phyloP scores from a whole-genome alignment of 2,329 filamentous ascomycete species.

The Arachnopeziza araneosa region DNA sequence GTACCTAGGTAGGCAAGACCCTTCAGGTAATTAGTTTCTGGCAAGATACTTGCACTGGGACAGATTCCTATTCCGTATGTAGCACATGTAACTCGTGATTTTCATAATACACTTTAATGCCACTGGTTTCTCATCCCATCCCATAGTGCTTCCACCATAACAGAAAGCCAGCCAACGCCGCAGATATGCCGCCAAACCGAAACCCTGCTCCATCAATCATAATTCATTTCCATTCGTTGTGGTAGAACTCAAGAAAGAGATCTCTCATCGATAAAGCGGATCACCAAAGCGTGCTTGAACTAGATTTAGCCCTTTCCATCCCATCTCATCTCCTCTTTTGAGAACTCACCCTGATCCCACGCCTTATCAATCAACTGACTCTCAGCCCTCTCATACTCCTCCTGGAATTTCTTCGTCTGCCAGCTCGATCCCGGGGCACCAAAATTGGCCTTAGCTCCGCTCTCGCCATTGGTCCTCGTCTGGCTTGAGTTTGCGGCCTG shows the following conservation, averaged over 20 bases:
- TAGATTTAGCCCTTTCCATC: not conserved
- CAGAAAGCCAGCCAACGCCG: not conserved
- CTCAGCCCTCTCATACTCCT: conserved; percentile 47
- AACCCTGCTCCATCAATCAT: not conserved
- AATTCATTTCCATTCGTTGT: not conserved
- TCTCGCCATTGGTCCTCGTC: not conserved
- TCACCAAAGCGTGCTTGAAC: not conserved
- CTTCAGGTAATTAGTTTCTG: no score
- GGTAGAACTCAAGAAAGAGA: not conserved
- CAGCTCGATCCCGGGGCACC: conserved; percentile 44
- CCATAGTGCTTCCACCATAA: not conserved
- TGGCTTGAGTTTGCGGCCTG: conserved; percentile 3
- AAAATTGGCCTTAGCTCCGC: conserved; percentile 21
- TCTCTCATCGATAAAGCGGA: not conserved
- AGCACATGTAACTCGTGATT: no score
- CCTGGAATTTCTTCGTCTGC: conserved; percentile 50
- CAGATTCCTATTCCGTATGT: no score
- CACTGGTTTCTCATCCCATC: not conserved
- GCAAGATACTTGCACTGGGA: no score
- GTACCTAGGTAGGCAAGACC: no score
- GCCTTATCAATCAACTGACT: conserved; percentile 46
- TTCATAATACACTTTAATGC: no score
- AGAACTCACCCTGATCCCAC: conserved; percentile 32
- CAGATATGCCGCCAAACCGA: not conserved
- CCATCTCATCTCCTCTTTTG: not conserved